A percentile compares a stretch with the other conserved stretches of the same genome.
Evolutionary conservation across 495 filamentous ascomycete genomes (phyloP).

Genomic region (Annulohypoxylon maeteangense): DNA sequence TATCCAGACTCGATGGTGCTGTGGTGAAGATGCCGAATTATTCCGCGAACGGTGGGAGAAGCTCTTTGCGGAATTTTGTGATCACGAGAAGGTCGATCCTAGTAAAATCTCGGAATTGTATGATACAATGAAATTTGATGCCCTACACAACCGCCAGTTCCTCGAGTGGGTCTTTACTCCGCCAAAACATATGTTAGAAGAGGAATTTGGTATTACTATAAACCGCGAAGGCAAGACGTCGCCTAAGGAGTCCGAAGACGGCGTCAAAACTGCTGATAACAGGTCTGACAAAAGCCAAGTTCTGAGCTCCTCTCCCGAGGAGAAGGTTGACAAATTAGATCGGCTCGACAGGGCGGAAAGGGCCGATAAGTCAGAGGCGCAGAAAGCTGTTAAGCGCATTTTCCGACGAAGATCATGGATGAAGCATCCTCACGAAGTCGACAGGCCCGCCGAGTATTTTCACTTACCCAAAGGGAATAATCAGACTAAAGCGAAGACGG

Average conservation of each 20-base stretch:
- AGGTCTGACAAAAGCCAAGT: slow-evolving; percentile 51
- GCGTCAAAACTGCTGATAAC: slow-evolving; percentile 42
- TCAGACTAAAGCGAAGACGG: slow-evolving; percentile 82
- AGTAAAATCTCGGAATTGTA: slow-evolving; percentile 98
- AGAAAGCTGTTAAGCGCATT: slow-evolving; percentile 60
- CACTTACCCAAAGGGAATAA: slow-evolving; percentile 81
- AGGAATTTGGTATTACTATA: slow-evolving; percentile 62
- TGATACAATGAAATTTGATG: slow-evolving; percentile 99
- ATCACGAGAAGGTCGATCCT: slow-evolving; percentile 96
- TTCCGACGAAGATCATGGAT: slow-evolving; percentile 64
- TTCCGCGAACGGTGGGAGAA: slow-evolving; percentile 99
- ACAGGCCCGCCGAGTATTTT: slow-evolving; percentile 78
- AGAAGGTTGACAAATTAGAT: slow-evolving; percentile 46
- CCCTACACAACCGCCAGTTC: slow-evolving; percentile 94
- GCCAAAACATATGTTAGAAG: slow-evolving; percentile 70
- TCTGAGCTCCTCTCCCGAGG: slow-evolving; percentile 31
- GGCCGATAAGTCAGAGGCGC: slow-evolving; percentile 43
- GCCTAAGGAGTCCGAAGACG: slow-evolving; percentile 51
- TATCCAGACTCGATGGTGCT: slow-evolving; percentile 95
- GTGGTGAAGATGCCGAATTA: slow-evolving; percentile 91
- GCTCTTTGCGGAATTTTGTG: slow-evolving; percentile 94
- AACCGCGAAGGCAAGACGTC: slow-evolving; percentile 51
- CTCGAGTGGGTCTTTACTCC: slow-evolving; percentile 99
- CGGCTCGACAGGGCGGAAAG: slow-evolving; percentile 35
- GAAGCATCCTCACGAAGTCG: slow-evolving; percentile 54